Evolutionary conservation across 1,284 basidiomycete species (phyloP), one percentile per base, ranked within the genome.

Genomic region (Pseudozyma flocculosa): DNA sequence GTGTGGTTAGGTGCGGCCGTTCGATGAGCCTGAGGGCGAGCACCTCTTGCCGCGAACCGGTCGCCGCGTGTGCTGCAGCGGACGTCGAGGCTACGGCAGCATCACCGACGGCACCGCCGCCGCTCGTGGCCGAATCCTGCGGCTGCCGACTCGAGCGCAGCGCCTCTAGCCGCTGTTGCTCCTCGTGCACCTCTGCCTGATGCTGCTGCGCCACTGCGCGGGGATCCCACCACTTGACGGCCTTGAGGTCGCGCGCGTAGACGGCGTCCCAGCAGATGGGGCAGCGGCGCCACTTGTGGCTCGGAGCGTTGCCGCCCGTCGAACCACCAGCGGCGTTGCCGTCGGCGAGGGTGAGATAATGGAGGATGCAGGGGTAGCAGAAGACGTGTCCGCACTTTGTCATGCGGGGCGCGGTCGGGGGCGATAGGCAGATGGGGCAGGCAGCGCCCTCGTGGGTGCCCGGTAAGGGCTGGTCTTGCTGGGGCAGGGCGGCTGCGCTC

Each of bases 181-280:
- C 50, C 30, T 55, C 54, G 24, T 60, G 48, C 15, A 61, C 48
- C 38, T 49, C 54, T 14, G 38, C 18, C 32, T 66, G 61, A 43
- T 63, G 65, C 45, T 54, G 43, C 42, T 52, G 44, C 15, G 65
- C 55, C 14, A 54, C 57, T 10, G 57, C 60, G 19, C 57, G 55
- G 50, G 80, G 71, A 54, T 79, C 76, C 59, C 76, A 81, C 76
- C 77, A 84, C 46, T 80, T 90, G 70, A 98, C 93, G 51, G 85
- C 85, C 83, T 97, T 97, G 67, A 98, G 86, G 79, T 95, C 90
- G 59, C 85, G 85, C 78, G 90, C 88, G 75, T 89, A 88, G 43
- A 99, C 84, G 10, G 91, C 88, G 80, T 98, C 95, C 75, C 89
- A 89, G 78, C 94, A 99, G 50, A 99, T 92, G 1, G 94, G 95